These are phyloP conservation scores for Vaccinium vitisidaea DNA, from an alignment of 148 eudicot species.

Conservation along the genomic window DNA sequence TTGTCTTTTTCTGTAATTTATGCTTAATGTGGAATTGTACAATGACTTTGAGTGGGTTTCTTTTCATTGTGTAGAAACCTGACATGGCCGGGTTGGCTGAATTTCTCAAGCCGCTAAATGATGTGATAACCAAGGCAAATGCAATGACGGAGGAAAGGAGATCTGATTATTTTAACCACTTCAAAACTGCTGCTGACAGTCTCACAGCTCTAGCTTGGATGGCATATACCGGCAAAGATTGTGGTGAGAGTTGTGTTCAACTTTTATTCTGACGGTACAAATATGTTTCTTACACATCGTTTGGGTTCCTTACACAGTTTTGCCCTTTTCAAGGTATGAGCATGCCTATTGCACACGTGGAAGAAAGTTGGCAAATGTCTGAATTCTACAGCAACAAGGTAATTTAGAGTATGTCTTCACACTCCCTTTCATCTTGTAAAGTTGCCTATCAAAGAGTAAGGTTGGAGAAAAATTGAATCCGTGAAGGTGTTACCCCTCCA, in stretches of 20 bases:
- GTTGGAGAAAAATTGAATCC: background rate
- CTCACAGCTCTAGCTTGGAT: slow-evolving; percentile 93
- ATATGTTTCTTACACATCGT: background rate
- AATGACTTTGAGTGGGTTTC: background rate
- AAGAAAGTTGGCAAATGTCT: slow-evolving; percentile 99
- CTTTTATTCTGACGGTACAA: background rate
- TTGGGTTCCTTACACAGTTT: background rate
- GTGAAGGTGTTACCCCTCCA: background rate
- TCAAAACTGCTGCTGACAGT: slow-evolving; percentile 77
- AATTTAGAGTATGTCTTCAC: slow-evolving; percentile 6
- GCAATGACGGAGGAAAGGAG: slow-evolving; percentile 72
- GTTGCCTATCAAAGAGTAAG: background rate
- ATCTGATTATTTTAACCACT: slow-evolving; percentile 77
- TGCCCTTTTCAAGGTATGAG: slow-evolving; percentile 67
- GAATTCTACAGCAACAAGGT: slow-evolving; percentile 98
- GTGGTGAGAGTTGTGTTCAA: slow-evolving; percentile 54
- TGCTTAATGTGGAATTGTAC: background rate
- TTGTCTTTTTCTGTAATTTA: background rate
- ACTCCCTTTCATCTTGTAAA: background rate
- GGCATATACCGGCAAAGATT: slow-evolving; percentile 90
- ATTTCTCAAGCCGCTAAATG: slow-evolving; percentile 81
- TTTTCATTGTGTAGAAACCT: slow-evolving; percentile 68
- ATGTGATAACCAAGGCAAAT: slow-evolving; percentile 60
- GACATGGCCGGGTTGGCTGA: slow-evolving; percentile 69
- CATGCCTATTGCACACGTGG: slow-evolving; percentile 95